Base-by-base conservation (phyloP, 225 moss, liverwort and hornwort genomes). In the Thuidium tamariscinum region DNA sequence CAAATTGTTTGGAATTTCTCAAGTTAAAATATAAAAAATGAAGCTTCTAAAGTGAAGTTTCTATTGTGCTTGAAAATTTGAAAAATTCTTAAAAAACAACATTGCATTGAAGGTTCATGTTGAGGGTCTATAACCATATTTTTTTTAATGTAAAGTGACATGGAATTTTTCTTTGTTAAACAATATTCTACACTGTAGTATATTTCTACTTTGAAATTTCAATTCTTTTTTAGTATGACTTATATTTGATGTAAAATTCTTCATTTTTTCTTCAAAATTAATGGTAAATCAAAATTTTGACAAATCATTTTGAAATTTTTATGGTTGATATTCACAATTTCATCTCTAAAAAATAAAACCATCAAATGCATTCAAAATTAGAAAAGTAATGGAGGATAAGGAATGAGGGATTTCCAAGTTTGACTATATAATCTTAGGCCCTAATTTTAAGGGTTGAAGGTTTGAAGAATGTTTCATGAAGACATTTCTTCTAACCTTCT, bases 131-230 rank as follows among this genome's bases (percentile, higher is more conserved):
- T 26, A 27, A 42, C 5, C 1, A 16, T 0, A 0, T 15, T 41
- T 70, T 41, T 70, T 9, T 26, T 42, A 70, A 26, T 26, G 26
- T 42, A 1, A 7, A 67, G 4, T 9, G 9, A 22, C 2, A 42
- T 2, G 1, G 0, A 70, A 27, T 9, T 4, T 9, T 41, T 69
- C 0, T 25, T 27, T 16, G 3, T 0, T 15, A 5, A 1, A 8
- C 2, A 41, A 26, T 69, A 26, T 25, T 39, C 41, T 26, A 26
- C 3, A 41, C 13, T 13, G 13, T 13, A 16, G 42, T 42, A 3
- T 9, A 42, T 14, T 42, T 26, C 2, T 16, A 26, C 21, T 0
- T 0, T 69, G 0, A 16, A 69, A 26, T 42, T 13, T 41, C 3
- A 41, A 0, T 11, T 69, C 13, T 15, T 36, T n/a, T 26, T 13